Evolutionary conservation across 2,329 filamentous ascomycete species (phyloP).

Genomic region (Dendryphion nanum): DNA sequence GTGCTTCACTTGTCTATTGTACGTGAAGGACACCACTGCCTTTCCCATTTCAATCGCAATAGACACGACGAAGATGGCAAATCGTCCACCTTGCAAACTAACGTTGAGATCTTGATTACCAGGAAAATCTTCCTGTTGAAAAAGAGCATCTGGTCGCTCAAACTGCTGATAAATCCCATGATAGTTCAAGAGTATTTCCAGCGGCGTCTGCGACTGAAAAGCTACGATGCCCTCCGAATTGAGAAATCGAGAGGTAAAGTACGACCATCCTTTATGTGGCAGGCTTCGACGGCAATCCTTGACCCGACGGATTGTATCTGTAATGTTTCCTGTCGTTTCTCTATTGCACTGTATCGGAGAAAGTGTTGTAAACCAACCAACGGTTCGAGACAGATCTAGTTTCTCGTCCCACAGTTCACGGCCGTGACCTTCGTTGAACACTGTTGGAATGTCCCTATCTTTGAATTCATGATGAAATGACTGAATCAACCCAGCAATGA

Average conservation of each 20-base stretch:
- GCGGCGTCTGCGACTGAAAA: constrained; percentile 31
- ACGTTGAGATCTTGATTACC: too few species aligned
- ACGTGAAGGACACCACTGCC: constrained; percentile 48
- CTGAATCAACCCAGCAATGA: constrained; percentile 44
- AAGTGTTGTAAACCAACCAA: constrained; percentile 12
- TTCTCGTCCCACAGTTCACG: constrained; percentile 4
- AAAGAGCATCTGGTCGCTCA: constrained; percentile 45
- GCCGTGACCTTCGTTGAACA: constrained; percentile 34
- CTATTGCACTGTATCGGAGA: constrained; percentile 27
- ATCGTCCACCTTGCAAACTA: constrained; percentile 36
- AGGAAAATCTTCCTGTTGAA: too few species aligned
- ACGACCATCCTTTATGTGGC: constrained; percentile 32
- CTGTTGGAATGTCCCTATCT: constrained; percentile 43
- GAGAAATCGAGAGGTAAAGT: constrained; percentile 28
- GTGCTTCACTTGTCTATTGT: too few species aligned
- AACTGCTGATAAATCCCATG: constrained; percentile 50
- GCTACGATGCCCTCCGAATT: constrained; percentile 23
- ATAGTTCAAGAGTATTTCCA: constrained; percentile 60
- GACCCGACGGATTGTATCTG: constrained; percentile 8
- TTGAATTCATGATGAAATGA: constrained; percentile 8
- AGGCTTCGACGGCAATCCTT: too few species aligned
- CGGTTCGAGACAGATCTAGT: constrained; percentile 7
- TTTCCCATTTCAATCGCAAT: constrained; percentile 48
- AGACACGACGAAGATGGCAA: constrained; percentile 30
- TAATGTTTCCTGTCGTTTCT: constrained; percentile 34